These are phyloP conservation scores for Erysimum pusillum DNA, from an alignment of 441 rosid species.

Conservation along the genomic window DNA sequence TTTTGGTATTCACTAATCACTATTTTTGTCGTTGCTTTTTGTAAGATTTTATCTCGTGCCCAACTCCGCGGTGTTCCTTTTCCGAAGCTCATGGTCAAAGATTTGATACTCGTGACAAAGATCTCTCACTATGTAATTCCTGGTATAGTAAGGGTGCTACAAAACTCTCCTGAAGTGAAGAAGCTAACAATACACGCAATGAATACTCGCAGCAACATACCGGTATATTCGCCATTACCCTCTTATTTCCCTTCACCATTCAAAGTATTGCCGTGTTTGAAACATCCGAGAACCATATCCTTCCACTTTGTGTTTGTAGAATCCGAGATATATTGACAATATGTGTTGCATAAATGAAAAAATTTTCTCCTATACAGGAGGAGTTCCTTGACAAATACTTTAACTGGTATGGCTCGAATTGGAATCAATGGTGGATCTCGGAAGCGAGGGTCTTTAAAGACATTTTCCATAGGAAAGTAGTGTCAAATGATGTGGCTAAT, in stretches of 20 bases:
- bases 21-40: neutral
- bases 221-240: neutral
- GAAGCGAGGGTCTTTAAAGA: neutral
- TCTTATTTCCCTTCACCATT: neutral
- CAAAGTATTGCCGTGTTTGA: neutral
- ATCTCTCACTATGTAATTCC: slow-evolving; percentile 8
- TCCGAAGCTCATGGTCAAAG: neutral
- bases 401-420: neutral
- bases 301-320: neutral
- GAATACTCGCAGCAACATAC: neutral
- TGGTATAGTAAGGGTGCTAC: slow-evolving; percentile 20
- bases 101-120: neutral
- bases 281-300: neutral
- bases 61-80: neutral
- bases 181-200: slow-evolving; percentile 1
- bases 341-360: neutral
- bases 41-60: neutral
- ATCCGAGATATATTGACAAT: neutral
- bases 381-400: neutral
- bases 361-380: neutral
- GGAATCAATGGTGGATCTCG: neutral
- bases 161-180: slow-evolving; percentile 19
- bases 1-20: too few relatives aligned
- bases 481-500: slow-evolving; percentile 1
- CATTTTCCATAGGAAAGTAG: neutral